A percentile compares a stretch with the other conserved stretches of the same genome.
Evolutionary conservation across 495 filamentous ascomycete species (phyloP).

Genomic region (Usnea hakonensis): DNA sequence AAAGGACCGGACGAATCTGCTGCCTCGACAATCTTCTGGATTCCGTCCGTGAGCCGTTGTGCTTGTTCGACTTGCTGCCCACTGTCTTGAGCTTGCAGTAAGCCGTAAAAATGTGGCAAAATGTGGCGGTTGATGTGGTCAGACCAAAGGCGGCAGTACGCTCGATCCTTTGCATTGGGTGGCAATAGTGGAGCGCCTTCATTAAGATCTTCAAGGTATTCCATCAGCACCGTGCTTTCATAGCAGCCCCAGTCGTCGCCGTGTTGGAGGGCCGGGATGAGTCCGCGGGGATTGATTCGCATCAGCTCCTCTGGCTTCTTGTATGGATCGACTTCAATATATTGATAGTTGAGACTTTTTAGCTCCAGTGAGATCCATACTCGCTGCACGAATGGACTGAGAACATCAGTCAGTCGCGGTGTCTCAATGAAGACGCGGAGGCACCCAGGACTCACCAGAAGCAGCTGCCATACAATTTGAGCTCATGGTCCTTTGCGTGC

Average conservation of each 20-base stretch:
- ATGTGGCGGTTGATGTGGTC: slow-evolving; percentile 85
- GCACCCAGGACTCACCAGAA: slow-evolving; percentile 61
- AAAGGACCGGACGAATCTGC: slow-evolving; percentile 67
- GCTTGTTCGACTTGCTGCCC: slow-evolving; percentile 55
- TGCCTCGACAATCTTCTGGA: slow-evolving; percentile 64
- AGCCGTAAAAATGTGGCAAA: slow-evolving; percentile 71
- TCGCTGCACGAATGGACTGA: slow-evolving; percentile 76
- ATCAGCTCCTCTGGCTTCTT: slow-evolving; percentile 69
- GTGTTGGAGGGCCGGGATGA: slow-evolving; percentile 77
- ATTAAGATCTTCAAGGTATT: slow-evolving; percentile 76
- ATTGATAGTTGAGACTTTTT: slow-evolving; percentile 79
- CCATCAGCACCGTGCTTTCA: slow-evolving; percentile 79
- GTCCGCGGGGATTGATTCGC: slow-evolving; percentile 79
- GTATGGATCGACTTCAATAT: slow-evolving; percentile 86
- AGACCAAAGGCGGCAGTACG: slow-evolving; percentile 75
- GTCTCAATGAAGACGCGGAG: background rate
- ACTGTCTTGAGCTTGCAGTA: slow-evolving; percentile 64
- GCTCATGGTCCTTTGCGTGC: slow-evolving; percentile 58
- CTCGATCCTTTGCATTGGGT: slow-evolving; percentile 58
- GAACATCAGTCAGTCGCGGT: slow-evolving; percentile 21
- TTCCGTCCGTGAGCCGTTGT: slow-evolving; percentile 58
- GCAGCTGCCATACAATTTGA: slow-evolving; percentile 83
- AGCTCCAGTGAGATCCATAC: slow-evolving; percentile 94
- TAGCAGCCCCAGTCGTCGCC: slow-evolving; percentile 82
- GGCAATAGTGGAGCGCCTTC: slow-evolving; percentile 57